Evolutionary conservation across 331 rosid species (phyloP), one percentile per base, ranked within the genome.

Genomic region (Quercus lobata): DNA sequence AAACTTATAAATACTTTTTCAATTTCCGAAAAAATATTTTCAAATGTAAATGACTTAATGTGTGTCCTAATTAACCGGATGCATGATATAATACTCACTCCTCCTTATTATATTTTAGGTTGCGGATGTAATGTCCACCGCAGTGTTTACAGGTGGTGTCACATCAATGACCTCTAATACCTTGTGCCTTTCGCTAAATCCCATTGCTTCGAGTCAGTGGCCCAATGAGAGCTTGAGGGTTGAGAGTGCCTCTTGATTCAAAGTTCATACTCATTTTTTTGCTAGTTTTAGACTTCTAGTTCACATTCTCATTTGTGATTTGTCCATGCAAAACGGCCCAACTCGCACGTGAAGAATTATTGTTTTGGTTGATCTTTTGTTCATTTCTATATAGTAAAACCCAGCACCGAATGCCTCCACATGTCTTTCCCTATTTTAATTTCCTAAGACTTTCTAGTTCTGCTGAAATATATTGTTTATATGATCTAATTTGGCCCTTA

Each of bases 331-430:
- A 29, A 27, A 2, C 10, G 70, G 70, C 75, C 37, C 75, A 37
- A 65, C 72, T 1, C 53, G 65, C 75, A 76, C 72, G 76, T 72
- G 84, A 82, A 49, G 57, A 75, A 79, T 78, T 55, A 84, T 81
- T 70, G 61, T 11, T 53, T 22, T 9, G 53, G 56, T 29, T 54
- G 34, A 5, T 65, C 8, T 69, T 27, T 75, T 69, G 4, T 52
- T 22, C 21, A 37, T 10, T 60, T 18, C 57, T 49, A 30, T 30
- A 30, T 30, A 1, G 34, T 30, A 10, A 12, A 12, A 57, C 53
- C 68, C 12, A 27, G 34, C 25, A 46, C 35, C 57, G 30, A 58
- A 57, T 22, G 34, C 53, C 30, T 73, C 79, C 46, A 17, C 27
- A 21, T 35, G 6, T 21, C 32, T 57, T 57, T 60, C 5, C 17